Percentiles rank a stretch among this genome's conserved stretches.
Conservation (phyloP, 2,329 filamentous ascomycete genomes). For the Trichoderma afroharzianum region DNA sequence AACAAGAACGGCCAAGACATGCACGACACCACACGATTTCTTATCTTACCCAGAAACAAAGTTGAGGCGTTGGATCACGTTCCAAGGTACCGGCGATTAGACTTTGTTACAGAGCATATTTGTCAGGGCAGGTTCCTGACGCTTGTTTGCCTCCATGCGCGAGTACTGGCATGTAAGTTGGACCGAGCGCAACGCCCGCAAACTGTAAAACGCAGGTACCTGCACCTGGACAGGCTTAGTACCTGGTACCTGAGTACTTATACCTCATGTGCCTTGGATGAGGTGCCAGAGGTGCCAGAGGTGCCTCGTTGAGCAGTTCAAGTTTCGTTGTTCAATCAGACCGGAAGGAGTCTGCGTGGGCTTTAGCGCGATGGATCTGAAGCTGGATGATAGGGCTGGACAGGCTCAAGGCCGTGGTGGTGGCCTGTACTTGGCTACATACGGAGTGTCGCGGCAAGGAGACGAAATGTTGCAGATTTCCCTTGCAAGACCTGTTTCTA, state of each 20-base stretch:
- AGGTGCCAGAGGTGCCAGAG: background rate
- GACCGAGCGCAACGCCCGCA: background rate
- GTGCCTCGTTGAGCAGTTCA: background rate
- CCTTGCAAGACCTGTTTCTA: background rate
- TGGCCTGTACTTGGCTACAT: background rate
- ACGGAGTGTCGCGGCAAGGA: background rate
- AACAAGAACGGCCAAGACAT: background rate
- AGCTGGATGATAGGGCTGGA: background rate
- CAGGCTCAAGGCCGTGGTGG: background rate
- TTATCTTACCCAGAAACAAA: background rate
- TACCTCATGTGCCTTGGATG: too few species aligned
- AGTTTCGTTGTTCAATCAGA: background rate
- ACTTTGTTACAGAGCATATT: background rate
- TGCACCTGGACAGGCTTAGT: background rate
- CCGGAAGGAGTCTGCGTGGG: background rate
- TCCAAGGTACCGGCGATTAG: background rate
- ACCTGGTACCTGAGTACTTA: background rate
- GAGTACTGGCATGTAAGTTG: background rate
- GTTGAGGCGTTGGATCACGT: background rate
- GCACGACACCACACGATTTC: background rate
- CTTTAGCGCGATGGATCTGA: background rate
- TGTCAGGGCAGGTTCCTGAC: background rate
- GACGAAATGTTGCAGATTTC: conserved; percentile 5
- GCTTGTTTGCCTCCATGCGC: background rate
- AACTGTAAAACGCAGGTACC: background rate